Conservation (phyloP, 352 stramenopile genomes). For the Phytophthora uliginosa region DNA sequence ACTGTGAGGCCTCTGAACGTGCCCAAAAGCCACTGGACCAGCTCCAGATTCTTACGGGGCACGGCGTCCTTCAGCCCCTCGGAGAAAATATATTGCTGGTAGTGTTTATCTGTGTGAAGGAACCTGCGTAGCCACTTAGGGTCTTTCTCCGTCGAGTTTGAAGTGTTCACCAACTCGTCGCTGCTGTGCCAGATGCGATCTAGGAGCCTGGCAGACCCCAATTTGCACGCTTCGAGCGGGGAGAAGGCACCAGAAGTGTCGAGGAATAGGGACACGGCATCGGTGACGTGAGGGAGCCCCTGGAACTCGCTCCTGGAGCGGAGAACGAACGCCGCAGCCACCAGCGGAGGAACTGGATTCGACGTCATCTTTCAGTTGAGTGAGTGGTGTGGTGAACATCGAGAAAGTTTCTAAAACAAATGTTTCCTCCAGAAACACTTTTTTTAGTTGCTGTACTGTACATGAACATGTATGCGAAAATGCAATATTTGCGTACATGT, state of each 20-base stretch:
- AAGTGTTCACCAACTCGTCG: neutral
- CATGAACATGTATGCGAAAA: neutral
- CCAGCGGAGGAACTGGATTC: slow-evolving; percentile 1
- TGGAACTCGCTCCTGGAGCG: slow-evolving; percentile 1
- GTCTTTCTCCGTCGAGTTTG: neutral
- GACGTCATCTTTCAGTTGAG: neutral
- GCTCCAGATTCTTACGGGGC: slow-evolving; percentile 1
- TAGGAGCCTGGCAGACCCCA: slow-evolving; percentile 10
- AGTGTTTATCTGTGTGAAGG: slow-evolving; percentile 11
- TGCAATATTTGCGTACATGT: neutral
- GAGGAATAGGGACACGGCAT: slow-evolving; percentile 3
- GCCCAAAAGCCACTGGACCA: slow-evolving; percentile 14
- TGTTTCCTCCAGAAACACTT: too few species aligned
- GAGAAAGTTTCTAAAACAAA: too few species aligned
- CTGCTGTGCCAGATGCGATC: slow-evolving; percentile 16
- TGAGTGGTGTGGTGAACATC: neutral
- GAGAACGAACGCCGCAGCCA: neutral
- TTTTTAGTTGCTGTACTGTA: too few species aligned
- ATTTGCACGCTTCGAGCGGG: neutral
- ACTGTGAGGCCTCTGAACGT: slow-evolving; percentile 12
- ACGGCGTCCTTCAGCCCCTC: slow-evolving; percentile 4
- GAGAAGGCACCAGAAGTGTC: slow-evolving; percentile 1
- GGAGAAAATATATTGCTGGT: slow-evolving; percentile 20
- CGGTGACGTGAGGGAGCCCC: slow-evolving; percentile 14
- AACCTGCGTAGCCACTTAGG: neutral